phyloP scores from a whole-genome alignment of 257 asterid genomes.

The Jasminum sambac region DNA sequence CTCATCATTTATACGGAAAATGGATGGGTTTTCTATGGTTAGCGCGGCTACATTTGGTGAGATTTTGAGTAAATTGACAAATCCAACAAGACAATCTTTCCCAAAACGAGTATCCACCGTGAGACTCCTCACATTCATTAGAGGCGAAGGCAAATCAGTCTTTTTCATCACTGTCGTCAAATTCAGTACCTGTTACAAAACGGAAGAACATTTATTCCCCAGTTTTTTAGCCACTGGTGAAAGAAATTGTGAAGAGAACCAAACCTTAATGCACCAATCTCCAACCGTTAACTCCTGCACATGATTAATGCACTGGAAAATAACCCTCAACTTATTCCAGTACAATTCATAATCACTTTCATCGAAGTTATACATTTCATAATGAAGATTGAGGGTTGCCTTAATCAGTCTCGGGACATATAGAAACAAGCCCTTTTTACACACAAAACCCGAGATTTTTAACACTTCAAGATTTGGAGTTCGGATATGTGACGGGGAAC shows the following conservation, averaged over 20 bases:
- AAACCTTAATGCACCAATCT: constrained; percentile 18
- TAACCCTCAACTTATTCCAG: not conserved
- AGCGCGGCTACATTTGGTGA: not conserved
- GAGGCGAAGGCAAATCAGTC: not conserved
- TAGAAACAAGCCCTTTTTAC: not conserved
- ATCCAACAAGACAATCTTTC: not conserved
- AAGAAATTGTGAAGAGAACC: not conserved
- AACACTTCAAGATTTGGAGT: constrained; percentile 13
- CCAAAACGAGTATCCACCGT: not conserved
- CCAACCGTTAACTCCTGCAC: constrained; percentile 14
- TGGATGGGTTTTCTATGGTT: not conserved
- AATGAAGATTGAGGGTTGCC: not conserved
- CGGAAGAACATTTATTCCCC: no score
- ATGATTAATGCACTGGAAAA: constrained; percentile 8
- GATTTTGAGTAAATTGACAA: not conserved
- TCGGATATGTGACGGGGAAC: not conserved
- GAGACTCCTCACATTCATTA: not conserved
- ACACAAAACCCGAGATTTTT: constrained; percentile 3
- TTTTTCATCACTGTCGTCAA: not conserved
- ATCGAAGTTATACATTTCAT: no score
- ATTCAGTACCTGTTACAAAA: not conserved
- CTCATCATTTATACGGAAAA: no score
- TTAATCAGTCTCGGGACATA: not conserved
- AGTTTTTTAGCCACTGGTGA: no score
- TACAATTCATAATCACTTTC: no score